phyloP scores from a whole-genome alignment of 352 stramenopile species.

The Sclerospora graminicola region DNA sequence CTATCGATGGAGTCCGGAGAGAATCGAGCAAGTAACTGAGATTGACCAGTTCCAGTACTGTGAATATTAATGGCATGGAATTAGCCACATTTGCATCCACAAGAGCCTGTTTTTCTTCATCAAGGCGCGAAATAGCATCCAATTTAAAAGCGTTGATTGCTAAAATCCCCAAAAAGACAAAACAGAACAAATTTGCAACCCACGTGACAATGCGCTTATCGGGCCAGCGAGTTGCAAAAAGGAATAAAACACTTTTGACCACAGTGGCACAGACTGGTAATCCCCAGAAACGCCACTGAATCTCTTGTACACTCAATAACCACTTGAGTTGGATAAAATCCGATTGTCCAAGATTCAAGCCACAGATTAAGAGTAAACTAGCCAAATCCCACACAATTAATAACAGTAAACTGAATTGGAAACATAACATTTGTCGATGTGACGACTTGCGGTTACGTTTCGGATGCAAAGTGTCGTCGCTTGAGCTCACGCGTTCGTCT shows the following conservation, averaged over 20 bases:
- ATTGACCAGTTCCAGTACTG: conserved; percentile 74
- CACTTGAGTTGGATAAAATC: conserved; percentile 30
- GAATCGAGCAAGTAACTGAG: conserved; percentile 56
- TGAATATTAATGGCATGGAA: conserved; percentile 77
- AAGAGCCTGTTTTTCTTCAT: conserved; percentile 42
- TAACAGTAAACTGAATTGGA: conserved; percentile 59
- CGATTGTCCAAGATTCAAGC: conserved; percentile 33
- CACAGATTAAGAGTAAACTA: conserved; percentile 38
- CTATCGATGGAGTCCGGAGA: conserved; percentile 20
- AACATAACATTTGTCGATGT: conserved; percentile 47
- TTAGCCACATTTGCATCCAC: conserved; percentile 72
- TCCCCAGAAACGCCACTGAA: conserved; percentile 68
- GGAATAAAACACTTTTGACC: conserved; percentile 51
- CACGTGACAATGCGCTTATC: conserved; percentile 27
- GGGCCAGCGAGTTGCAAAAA: conserved; percentile 37
- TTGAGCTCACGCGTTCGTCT: conserved; percentile 3
- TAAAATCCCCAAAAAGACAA: conserved; percentile 50
- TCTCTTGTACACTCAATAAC: conserved; percentile 31
- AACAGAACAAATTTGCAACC: conserved; percentile 37
- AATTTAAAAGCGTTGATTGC: conserved; percentile 65
- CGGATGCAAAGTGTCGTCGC: conserved; percentile 4
- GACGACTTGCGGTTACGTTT: conserved; percentile 17
- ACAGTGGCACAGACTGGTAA: conserved; percentile 53
- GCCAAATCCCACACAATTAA: conserved; percentile 41
- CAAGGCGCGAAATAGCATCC: conserved; percentile 46